Percentiles rank a stretch among this genome's conserved stretches.
Evolutionary conservation across 1,284 basidiomycete genomes (phyloP).

Genomic region (Leccinum colubrinum): DNA sequence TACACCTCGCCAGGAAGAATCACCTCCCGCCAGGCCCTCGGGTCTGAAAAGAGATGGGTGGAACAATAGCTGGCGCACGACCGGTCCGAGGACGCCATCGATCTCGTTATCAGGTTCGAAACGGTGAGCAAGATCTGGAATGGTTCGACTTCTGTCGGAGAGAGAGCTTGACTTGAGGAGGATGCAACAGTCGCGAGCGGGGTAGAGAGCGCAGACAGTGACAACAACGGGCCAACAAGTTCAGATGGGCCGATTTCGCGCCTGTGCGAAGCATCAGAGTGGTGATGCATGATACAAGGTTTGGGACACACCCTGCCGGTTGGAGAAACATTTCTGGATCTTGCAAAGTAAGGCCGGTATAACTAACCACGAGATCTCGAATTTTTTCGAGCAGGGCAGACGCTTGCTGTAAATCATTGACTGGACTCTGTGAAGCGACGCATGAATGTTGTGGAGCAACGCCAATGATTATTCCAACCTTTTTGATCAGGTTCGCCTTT

Average conservation of each 20-base stretch:
- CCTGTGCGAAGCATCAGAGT: constrained; percentile 35
- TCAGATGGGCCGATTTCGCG: constrained; percentile 74
- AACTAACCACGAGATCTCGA: constrained; percentile 83
- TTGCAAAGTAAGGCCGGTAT: constrained; percentile 87
- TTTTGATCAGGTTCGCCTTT: constrained; percentile 57
- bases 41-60: constrained; percentile 60
- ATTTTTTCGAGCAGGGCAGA: constrained; percentile 66
- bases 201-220: constrained; percentile 58
- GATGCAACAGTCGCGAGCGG: constrained; percentile 38
- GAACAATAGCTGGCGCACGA: constrained; percentile 57
- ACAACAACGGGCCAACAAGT: constrained; percentile 75
- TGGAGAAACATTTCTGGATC: constrained; percentile 95
- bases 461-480: constrained; percentile 38
- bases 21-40: constrained; percentile 67
- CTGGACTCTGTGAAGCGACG: constrained; percentile 42
- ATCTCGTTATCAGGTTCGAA: constrained; percentile 65
- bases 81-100: constrained; percentile 55
- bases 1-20: constrained; percentile 84
- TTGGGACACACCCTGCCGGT: constrained; percentile 59
- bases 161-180: constrained; percentile 28
- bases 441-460: background rate
- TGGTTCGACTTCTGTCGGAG: constrained; percentile 59
- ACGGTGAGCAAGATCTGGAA: constrained; percentile 67
- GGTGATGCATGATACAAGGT: background rate
- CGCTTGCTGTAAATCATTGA: constrained; percentile 63